Conservation (phyloP, 495 filamentous ascomycete genomes). For the Bryoglossum gracile region DNA sequence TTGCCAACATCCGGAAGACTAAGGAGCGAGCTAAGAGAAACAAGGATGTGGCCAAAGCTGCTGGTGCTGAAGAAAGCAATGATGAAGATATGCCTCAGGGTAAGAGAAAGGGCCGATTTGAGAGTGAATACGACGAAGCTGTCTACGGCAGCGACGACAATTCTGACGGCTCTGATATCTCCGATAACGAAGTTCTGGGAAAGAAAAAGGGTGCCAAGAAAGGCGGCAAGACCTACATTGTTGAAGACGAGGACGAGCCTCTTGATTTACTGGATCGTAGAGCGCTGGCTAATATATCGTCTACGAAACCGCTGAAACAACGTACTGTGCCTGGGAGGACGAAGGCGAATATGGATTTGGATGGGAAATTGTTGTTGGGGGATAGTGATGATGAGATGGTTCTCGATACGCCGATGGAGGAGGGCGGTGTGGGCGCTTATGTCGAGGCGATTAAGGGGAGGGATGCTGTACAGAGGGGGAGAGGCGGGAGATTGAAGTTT, state of each 20-base stretch:
- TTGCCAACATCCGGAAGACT: constrained; percentile 88
- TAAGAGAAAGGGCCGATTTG: constrained; percentile 55
- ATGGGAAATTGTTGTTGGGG: constrained; percentile 84
- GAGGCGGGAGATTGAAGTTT: constrained; percentile 84
- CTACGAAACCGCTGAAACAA: constrained; percentile 64
- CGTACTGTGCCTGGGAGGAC: constrained; percentile 49
- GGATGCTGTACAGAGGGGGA: constrained; percentile 73
- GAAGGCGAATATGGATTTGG: constrained; percentile 66
- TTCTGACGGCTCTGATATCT: constrained; percentile 54
- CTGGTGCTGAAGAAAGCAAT: constrained; percentile 33
- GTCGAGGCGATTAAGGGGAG: constrained; percentile 82
- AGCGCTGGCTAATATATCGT: constrained; percentile 87
- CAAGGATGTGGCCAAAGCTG: constrained; percentile 58
- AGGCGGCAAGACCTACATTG: constrained; percentile 69
- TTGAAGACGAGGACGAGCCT: constrained; percentile 88
- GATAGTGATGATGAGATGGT: constrained; percentile 50
- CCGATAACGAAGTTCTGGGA: constrained; percentile 50
- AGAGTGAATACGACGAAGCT: constrained; percentile 91
- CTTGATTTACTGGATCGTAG: constrained; percentile 84
- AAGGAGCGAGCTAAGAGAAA: constrained; percentile 80
- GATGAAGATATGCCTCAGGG: constrained; percentile 34
- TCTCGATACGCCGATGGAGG: constrained; percentile 47
- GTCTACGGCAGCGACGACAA: constrained; percentile 79
- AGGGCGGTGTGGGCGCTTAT: constrained; percentile 78
- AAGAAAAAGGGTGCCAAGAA: constrained; percentile 41